phyloP scores from a whole-genome alignment of 139 green algal species.

The Trebouxia sp. region DNA sequence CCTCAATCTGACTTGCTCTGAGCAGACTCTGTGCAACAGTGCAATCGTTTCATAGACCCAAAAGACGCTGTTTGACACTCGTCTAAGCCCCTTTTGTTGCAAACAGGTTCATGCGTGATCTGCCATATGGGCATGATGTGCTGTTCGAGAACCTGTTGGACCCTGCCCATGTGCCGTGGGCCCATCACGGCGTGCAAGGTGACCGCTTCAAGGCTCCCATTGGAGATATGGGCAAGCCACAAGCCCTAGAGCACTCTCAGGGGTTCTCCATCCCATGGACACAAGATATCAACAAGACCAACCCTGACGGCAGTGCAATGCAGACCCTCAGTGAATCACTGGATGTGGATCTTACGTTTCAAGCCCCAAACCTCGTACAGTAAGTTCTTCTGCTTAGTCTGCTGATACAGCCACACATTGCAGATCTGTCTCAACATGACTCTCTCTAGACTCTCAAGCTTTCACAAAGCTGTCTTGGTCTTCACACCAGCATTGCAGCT shows the following conservation, averaged over 20 bases:
- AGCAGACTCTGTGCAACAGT: too few species aligned
- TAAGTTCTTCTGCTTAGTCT: background rate
- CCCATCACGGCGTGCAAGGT: background rate
- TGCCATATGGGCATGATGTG: slow-evolving; percentile 46
- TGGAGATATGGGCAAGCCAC: background rate
- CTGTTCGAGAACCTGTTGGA: slow-evolving; percentile 75
- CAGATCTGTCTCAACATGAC: too few species aligned
- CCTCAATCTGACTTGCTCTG: too few species aligned
- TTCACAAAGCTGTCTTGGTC: too few species aligned
- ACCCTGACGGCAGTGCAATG: background rate
- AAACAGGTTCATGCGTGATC: slow-evolving; percentile 36
- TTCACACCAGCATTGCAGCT: too few species aligned
- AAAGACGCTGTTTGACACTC: too few species aligned
- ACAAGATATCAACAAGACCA: background rate
- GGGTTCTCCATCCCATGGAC: background rate
- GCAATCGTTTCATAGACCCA: too few species aligned
- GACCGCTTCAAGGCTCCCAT: background rate
- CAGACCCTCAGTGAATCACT: background rate
- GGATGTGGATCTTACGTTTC: background rate
- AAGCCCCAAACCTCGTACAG: background rate
- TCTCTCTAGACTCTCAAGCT: too few species aligned
- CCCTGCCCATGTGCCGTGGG: slow-evolving; percentile 61
- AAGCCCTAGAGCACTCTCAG: background rate
- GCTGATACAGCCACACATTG: background rate
- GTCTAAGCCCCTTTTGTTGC: too few species aligned